These are phyloP conservation scores for Vaccinium vitisidaea DNA, from an alignment of 148 eudicot species.

Conservation along the genomic window DNA sequence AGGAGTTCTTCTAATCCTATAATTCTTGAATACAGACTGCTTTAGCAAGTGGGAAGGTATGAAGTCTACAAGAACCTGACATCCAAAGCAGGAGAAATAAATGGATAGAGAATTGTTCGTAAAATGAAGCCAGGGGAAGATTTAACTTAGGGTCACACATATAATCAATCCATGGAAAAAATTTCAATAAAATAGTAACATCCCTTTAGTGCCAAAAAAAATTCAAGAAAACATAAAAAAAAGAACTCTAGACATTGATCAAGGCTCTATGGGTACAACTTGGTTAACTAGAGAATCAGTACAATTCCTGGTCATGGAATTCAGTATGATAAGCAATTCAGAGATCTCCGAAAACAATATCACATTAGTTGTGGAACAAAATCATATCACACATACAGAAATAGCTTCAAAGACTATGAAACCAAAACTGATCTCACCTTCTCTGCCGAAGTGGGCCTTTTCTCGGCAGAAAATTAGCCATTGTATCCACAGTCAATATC, in stretches of 20 bases:
- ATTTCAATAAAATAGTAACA: not conserved
- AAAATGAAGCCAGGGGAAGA: not conserved
- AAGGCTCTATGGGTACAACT: not conserved
- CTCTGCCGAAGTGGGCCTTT: conserved; percentile 86
- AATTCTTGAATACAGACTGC: no score
- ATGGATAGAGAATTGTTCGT: not conserved
- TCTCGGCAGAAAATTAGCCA: conserved; percentile 95
- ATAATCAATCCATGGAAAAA: not conserved
- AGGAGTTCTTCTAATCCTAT: no score
- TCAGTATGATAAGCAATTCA: not conserved
- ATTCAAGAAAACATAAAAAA: not conserved
- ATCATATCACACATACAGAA: not conserved
- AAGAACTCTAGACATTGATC: not conserved
- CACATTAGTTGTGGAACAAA: not conserved
- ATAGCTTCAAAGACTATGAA: not conserved
- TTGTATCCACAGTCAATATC: conserved; percentile 88
- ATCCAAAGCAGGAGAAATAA: not conserved
- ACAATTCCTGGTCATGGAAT: not conserved
- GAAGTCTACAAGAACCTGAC: not conserved
- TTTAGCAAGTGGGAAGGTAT: not conserved
- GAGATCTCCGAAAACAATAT: not conserved
- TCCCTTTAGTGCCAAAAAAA: not conserved
- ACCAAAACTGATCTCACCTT: conserved; percentile 46
- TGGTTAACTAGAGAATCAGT: not conserved
- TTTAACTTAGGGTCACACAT: not conserved